A percentile compares a stretch with the other conserved stretches of the same genome.
phyloP scores from a whole-genome alignment of 352 stramenopile genomes.

The Globisporangium mamillatum region DNA sequence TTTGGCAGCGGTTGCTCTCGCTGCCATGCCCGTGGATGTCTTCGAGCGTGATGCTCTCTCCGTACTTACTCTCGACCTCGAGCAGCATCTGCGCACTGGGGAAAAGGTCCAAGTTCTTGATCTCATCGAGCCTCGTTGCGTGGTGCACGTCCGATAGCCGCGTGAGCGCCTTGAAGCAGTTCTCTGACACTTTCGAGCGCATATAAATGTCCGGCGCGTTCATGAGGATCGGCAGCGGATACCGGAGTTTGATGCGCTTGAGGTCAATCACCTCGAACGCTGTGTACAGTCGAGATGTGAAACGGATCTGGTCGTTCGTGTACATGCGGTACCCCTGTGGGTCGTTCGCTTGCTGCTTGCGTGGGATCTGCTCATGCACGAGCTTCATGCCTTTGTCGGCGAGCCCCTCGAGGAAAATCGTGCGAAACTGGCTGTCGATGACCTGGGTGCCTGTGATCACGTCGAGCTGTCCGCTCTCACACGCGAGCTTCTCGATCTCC shows the following conservation, averaged over 20 bases:
- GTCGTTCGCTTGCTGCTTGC: slow-evolving; percentile 33
- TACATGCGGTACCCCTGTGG: slow-evolving; percentile 54
- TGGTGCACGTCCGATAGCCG: slow-evolving; percentile 65
- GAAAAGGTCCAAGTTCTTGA: slow-evolving; percentile 72
- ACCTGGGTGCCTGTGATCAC: slow-evolving; percentile 86
- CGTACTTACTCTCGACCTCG: slow-evolving; percentile 90
- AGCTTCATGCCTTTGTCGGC: slow-evolving; percentile 49
- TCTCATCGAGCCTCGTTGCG: slow-evolving; percentile 43
- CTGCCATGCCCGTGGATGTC: slow-evolving; percentile 69
- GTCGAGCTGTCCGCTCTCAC: slow-evolving; percentile 64
- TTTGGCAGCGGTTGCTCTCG: neutral
- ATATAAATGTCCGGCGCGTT: slow-evolving; percentile 88
- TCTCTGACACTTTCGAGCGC: slow-evolving; percentile 76
- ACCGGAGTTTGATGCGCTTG: slow-evolving; percentile 88
- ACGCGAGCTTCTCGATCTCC: slow-evolving; percentile 42
- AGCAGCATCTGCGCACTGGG: slow-evolving; percentile 72
- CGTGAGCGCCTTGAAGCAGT: slow-evolving; percentile 77
- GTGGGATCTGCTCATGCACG: slow-evolving; percentile 40
- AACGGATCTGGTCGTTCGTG: slow-evolving; percentile 68
- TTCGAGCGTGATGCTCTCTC: slow-evolving; percentile 86
- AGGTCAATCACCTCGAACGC: slow-evolving; percentile 79
- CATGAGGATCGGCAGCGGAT: slow-evolving; percentile 67
- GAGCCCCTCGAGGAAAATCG: slow-evolving; percentile 85
- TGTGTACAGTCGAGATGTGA: slow-evolving; percentile 82
- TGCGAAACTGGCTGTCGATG: slow-evolving; percentile 83